Evolutionary conservation across 2,329 filamentous ascomycete genomes (phyloP).

Genomic region (Cryphonectria japonica): DNA sequence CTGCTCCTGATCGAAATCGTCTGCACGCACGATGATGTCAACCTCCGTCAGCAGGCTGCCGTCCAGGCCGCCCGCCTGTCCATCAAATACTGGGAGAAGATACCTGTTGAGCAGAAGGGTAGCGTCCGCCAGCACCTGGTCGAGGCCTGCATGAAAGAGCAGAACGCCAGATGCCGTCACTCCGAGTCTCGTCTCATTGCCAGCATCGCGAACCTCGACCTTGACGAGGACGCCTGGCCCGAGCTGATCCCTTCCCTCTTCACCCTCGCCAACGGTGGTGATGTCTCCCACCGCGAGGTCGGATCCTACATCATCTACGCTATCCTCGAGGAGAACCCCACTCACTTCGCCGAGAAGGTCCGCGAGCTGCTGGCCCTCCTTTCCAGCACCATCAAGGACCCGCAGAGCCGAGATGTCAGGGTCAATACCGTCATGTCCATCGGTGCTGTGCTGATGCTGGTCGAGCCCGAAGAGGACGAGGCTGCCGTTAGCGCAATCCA

Average conservation of each 20-base stretch:
- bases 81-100: conserved; percentile 80
- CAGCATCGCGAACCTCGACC: conserved; percentile 81
- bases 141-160: conserved; percentile 80
- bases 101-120: conserved; percentile 75
- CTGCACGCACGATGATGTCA: conserved; percentile 72
- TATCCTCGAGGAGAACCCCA: conserved; percentile 84
- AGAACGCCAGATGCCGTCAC: conserved; percentile 76
- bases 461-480: conserved; percentile 85
- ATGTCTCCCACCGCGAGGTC: conserved; percentile 82
- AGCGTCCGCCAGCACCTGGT: conserved; percentile 82
- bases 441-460: conserved; percentile 82
- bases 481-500: conserved; percentile 76
- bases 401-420: conserved; percentile 87
- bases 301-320: conserved; percentile 93
- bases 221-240: conserved; percentile 77
- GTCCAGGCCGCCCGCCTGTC: conserved; percentile 87
- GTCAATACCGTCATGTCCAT: conserved; percentile 93
- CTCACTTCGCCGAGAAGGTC: conserved; percentile 81
- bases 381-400: conserved; percentile 83
- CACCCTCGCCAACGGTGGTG: conserved; percentile 70
- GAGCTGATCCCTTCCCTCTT: conserved; percentile 80
- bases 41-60: conserved; percentile 85
- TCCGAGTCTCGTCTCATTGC: conserved; percentile 87
- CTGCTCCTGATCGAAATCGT: conserved; percentile 87
- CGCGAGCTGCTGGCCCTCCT: conserved; percentile 82